A percentile compares a stretch with the other conserved stretches of the same genome.
Conservation (phyloP, 768 basidiomycete species). For the Naganishia kalamii region DNA sequence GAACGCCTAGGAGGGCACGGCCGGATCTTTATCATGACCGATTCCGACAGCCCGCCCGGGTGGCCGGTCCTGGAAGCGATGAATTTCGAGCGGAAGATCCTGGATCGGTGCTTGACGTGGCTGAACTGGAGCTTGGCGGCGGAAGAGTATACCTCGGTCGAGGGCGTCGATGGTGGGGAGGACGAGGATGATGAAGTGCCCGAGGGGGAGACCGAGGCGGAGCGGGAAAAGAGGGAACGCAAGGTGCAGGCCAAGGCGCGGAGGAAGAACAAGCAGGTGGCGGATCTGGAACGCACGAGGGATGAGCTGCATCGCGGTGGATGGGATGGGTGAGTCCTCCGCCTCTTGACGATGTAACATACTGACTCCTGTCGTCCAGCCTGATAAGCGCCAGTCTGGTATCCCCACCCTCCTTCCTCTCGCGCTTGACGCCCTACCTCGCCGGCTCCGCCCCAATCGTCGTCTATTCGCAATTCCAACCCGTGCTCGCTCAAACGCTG, state of each 20-base stretch:
- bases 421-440: slow-evolving; percentile 67
- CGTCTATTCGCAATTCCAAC: slow-evolving; percentile 73
- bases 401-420: slow-evolving; percentile 73
- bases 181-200: slow-evolving; percentile 7
- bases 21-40: slow-evolving; percentile 72
- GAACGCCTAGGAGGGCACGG: slow-evolving; percentile 84
- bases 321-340: slow-evolving; percentile 75
- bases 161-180: slow-evolving; percentile 8
- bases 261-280: slow-evolving; percentile 68
- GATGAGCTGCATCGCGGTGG: slow-evolving; percentile 78
- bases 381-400: slow-evolving; percentile 77
- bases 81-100: slow-evolving; percentile 65
- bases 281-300: slow-evolving; percentile 58
- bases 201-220: slow-evolving; percentile 2
- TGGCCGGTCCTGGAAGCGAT: slow-evolving; percentile 75
- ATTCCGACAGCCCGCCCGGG: slow-evolving; percentile 85
- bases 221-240: slow-evolving; percentile 3
- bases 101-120: slow-evolving; percentile 51
- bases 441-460: slow-evolving; percentile 80
- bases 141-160: slow-evolving; percentile 60
- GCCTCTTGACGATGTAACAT: slow-evolving; percentile 10
- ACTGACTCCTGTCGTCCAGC: slow-evolving; percentile 46
- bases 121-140: slow-evolving; percentile 89
- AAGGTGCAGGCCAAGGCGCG: slow-evolving; percentile 31
- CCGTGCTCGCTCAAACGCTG: slow-evolving; percentile 75